Evolutionary conservation across 164 flowering plant species (phyloP), one percentile per base, ranked within the genome.

Genomic region (Magnolia sinica): DNA sequence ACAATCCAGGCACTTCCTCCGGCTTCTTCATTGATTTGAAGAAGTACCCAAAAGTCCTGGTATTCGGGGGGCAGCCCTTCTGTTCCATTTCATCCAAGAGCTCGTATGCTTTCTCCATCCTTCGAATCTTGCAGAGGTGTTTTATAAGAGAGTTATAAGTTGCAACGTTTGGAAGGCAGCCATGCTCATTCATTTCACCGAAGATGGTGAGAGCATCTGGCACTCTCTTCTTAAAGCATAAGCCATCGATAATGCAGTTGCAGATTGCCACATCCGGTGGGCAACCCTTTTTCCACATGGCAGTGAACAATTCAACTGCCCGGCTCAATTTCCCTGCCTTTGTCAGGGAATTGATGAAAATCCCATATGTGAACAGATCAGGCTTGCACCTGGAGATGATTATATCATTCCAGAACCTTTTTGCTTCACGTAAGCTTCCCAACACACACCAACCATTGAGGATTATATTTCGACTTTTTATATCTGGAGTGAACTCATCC

Each of bases 181-280:
- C 91, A 73, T 78, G 77, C 52, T 87, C 91, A 24, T 86, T 88
- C 99, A 94, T 94, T 64, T 87, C 92, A 65, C 73, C 27, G 50
- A 94, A 86, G 22, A 96, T 84, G 9, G 82, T 86, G 75, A 92
- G 84, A 55, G 98, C 98, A 77, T 91, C 88, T 1, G 94, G 95
- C 27, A 96, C 85, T 82, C 88, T 87, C 84, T 94, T 96, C 90
- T 96, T 94, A 86, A 92, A 96, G 82, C 99, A 96, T 80, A 94
- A 84, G 0, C 90, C 95, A 79, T 92, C 93, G 5, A 96, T 92
- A 24, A 96, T 81, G 50, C 87, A 86, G 76, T 94, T 96, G 80
- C 98, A 92, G n/a, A 90, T 92, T 0, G 88, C 83, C 16, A 87
- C 97, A 85, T 96, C 98, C 0, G 94, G 97, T 8, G 77, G 71